phyloP scores from a whole-genome alignment of 2,329 filamentous ascomycete genomes.

The Fusarium floridanum region DNA sequence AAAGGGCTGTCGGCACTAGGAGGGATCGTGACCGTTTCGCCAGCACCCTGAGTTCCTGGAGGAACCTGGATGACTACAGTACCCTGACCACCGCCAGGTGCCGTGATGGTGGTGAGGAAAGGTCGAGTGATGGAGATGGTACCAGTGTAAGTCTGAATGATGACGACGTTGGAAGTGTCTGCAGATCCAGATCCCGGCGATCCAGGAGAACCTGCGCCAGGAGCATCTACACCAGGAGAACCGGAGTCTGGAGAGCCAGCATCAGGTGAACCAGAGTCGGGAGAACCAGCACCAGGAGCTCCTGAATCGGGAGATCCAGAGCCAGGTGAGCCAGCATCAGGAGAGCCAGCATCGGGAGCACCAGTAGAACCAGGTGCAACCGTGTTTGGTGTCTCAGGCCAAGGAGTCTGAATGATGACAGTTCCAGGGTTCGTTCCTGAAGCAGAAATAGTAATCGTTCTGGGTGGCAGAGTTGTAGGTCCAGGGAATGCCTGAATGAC shows the following conservation, averaged over 20 bases:
- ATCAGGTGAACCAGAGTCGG: neutral
- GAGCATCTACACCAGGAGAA: neutral
- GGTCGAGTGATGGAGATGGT: constrained; percentile 30
- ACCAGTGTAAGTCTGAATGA: constrained; percentile 36
- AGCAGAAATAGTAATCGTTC: constrained; percentile 32
- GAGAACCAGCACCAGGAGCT: neutral
- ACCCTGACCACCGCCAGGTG: constrained; percentile 15
- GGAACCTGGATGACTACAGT: constrained; percentile 37
- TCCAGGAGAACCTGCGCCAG: neutral
- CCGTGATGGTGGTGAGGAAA: constrained; percentile 20
- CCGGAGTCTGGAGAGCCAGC: neutral
- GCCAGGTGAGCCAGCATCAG: neutral
- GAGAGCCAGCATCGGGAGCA: neutral
- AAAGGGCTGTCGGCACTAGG: constrained; percentile 28
- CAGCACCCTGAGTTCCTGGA: constrained; percentile 18
- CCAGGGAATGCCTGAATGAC: constrained; percentile 33
- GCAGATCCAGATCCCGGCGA: constrained; percentile 1
- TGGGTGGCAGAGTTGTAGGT: constrained; percentile 15
- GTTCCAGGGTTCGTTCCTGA: constrained; percentile 29
- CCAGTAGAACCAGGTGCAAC: constrained; percentile 3
- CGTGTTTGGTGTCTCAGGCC: constrained; percentile 29
- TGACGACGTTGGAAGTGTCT: constrained; percentile 20
- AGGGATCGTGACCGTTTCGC: constrained; percentile 30
- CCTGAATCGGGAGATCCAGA: neutral
- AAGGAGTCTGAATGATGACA: constrained; percentile 36